Percentiles rank a stretch among this genome's conserved stretches.
Evolutionary conservation across 2,329 filamentous ascomycete species (phyloP).

Genomic region (Aureobasidium uvarum): DNA sequence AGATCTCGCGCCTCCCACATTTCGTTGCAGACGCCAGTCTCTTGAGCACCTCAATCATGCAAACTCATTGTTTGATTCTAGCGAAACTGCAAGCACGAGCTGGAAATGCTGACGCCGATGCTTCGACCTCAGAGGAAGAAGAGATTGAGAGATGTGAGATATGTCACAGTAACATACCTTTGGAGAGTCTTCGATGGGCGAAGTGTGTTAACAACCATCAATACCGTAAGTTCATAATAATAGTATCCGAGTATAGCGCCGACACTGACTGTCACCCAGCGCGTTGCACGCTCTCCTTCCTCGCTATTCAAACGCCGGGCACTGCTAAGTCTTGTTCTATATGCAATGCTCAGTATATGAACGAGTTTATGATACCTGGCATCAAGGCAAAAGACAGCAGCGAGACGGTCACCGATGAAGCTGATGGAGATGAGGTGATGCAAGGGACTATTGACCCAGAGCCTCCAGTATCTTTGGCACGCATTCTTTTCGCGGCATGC

Average conservation of each 20-base stretch:
- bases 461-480: slow-evolving; percentile 34
- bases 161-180: slow-evolving; percentile 50
- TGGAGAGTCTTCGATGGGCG: slow-evolving; percentile 49
- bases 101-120: slow-evolving; percentile 12
- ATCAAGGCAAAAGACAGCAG: slow-evolving; percentile 1
- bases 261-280: slow-evolving; percentile 36
- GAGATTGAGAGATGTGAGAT: slow-evolving; percentile 52
- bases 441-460: slow-evolving; percentile 28
- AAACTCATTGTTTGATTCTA: slow-evolving; percentile 27
- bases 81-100: slow-evolving; percentile 24
- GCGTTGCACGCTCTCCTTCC: slow-evolving; percentile 55
- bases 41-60: slow-evolving; percentile 28
- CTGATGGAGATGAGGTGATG: slow-evolving; percentile 24
- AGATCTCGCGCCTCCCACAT: slow-evolving; percentile 31
- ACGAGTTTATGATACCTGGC: slow-evolving; percentile 40
- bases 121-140: slow-evolving; percentile 17
- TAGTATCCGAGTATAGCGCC: neutral
- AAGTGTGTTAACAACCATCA: slow-evolving; percentile 53
- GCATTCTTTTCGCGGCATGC: slow-evolving; percentile 39
- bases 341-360: slow-evolving; percentile 52
- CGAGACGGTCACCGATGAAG: neutral
- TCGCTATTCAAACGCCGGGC: slow-evolving; percentile 55
- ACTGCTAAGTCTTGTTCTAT: slow-evolving; percentile 54
- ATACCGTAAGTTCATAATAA: slow-evolving; percentile 43
- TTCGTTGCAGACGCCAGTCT: slow-evolving; percentile 30